These are phyloP conservation scores for Volvox reticuliferus DNA, from an alignment of 139 green algal species.

Conservation along the genomic window DNA sequence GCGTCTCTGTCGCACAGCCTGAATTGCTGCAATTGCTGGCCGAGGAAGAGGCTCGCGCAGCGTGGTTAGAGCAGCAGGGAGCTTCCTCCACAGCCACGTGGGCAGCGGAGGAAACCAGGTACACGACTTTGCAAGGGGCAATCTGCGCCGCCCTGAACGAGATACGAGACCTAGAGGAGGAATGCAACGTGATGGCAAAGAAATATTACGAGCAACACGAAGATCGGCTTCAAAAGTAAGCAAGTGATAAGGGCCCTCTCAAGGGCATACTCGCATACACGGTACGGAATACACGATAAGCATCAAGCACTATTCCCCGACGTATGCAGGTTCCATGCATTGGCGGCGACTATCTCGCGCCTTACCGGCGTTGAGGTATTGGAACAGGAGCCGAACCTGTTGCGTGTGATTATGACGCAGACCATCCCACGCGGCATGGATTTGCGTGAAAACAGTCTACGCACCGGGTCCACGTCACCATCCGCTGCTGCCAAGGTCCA, in stretches of 20 bases:
- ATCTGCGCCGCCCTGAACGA: not conserved
- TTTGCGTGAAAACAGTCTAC: not conserved
- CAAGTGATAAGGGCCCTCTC: too few species aligned
- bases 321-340: not conserved
- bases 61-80: conserved; percentile 24
- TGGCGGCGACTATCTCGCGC: not conserved
- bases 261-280: too few species aligned
- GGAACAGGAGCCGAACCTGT: not conserved
- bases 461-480: not conserved
- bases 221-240: conserved; percentile 24
- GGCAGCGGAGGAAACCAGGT: not conserved
- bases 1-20: too few species aligned
- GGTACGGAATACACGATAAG: too few species aligned
- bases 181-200: conserved; percentile 20
- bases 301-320: too few species aligned
- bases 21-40: not conserved
- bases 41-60: conserved; percentile 24
- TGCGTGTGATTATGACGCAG: conserved; percentile 27
- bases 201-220: conserved; percentile 30
- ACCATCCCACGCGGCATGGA: conserved; percentile 36
- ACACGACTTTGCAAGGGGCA: not conserved
- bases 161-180: conserved; percentile 6
- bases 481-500: not conserved
- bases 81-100: not conserved
- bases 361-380: conserved; percentile 11